phyloP scores from a whole-genome alignment of 2,329 filamentous ascomycete genomes.

The Colletotrichum somersetense region DNA sequence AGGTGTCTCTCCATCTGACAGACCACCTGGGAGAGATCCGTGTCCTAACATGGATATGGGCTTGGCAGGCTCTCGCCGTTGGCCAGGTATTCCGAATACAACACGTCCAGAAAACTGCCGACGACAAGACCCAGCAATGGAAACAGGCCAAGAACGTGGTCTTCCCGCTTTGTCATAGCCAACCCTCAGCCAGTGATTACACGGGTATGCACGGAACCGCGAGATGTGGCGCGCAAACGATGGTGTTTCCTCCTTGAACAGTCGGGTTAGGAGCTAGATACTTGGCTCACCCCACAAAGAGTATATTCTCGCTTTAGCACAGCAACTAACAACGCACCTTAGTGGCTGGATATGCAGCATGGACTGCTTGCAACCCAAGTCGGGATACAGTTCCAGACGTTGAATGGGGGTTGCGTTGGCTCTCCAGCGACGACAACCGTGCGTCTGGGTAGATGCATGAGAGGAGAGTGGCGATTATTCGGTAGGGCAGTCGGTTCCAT shows the following conservation, averaged over 20 bases:
- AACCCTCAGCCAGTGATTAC: slow-evolving; percentile 43
- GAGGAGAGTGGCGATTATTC: slow-evolving; percentile 43
- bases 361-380: slow-evolving; percentile 38
- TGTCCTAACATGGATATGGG: slow-evolving; percentile 48
- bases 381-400: slow-evolving; percentile 47
- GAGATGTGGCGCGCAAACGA: slow-evolving; percentile 44
- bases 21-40: slow-evolving; percentile 47
- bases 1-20: not conserved
- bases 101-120: slow-evolving; percentile 20
- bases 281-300: slow-evolving; percentile 46
- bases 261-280: slow-evolving; percentile 31
- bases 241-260: slow-evolving; percentile 47
- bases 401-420: slow-evolving; percentile 49
- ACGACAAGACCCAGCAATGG: not conserved
- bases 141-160: slow-evolving; percentile 32
- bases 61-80: slow-evolving; percentile 46
- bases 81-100: slow-evolving; percentile 50
- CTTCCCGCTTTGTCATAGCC: slow-evolving; percentile 45
- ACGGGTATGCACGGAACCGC: slow-evolving; percentile 47
- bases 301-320: slow-evolving; percentile 49
- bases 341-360: not conserved
- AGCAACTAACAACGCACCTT: slow-evolving; percentile 42
- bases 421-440: slow-evolving; percentile 46
- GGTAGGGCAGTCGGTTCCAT: slow-evolving; percentile 44
- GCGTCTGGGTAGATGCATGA: slow-evolving; percentile 40